Base-by-base conservation (phyloP, 192 early-diverging fungal genomes). In the Gorgonomyces haynaldii region DNA sequence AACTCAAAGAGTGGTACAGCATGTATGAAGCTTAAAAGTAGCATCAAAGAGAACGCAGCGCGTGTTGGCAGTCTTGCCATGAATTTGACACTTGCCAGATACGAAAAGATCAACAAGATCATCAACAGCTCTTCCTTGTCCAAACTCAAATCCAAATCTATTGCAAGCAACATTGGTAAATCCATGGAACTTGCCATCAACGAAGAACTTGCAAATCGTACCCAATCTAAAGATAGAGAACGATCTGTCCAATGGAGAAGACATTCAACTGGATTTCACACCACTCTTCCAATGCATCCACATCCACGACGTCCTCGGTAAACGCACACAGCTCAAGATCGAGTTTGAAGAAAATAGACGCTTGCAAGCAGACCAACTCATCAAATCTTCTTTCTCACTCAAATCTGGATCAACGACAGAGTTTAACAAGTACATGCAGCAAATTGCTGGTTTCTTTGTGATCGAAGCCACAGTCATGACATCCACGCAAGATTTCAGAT, bases 201-300 rank as follows among this genome's bases (percentile, higher is more conserved):
- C 45, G 88, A 91, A 59, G 88, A 84, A 45, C 76, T 74, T 45
- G 84, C n/a, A n/a, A n/a, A 88, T 53, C 64, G 82, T 75, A 63
- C 34, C 60, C 31, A 8, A 52, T 52, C 1, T 19, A 22, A 44
- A 56, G 22, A 30, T 55, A 85, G 83, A 67, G 19, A 72, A 76
- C 37, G 70, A 75, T 26, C 28, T 82, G 31, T 78, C n/a, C n/a
- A n/a, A 83, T 47, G 66, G 72, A n/a, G 79, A 79, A 19, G 72
- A 81, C 10, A 63, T 84, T 19, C 63, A 88, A 15, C 76, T 99
- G 41, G 91, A 96, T 54, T 89, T 99, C 67, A 82, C 82, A 50
- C 89, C 93, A 16, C 70, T 99, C 40, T 96, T 89, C 66, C 89
- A 91, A 62, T 94, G 92, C 58, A 67, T 97, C 43, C 89, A 97